A percentile compares a stretch with the other conserved stretches of the same genome.
phyloP scores from a whole-genome alignment of 371 early-diverging fungal species.

The Rhizopus microsporus region DNA sequence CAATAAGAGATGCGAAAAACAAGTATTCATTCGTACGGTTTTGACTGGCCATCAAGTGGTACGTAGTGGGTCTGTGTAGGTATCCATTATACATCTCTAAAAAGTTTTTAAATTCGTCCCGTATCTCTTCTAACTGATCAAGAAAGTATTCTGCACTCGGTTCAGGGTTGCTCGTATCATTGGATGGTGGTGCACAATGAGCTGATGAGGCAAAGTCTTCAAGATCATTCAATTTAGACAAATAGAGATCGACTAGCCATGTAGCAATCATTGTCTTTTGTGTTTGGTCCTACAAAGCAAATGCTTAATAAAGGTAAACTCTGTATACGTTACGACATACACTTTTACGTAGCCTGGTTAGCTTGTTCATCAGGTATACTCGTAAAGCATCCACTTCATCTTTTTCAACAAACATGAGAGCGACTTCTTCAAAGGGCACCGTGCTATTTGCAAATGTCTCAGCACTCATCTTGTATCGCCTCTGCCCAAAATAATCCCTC shows the following conservation, averaged over 20 bases:
- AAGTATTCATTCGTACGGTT: constrained; percentile 78
- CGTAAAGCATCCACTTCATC: constrained; percentile 77
- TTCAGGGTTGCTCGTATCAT: constrained; percentile 25
- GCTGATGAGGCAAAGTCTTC: constrained; percentile 64
- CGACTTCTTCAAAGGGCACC: constrained; percentile 85
- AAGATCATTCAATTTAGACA: constrained; percentile 72
- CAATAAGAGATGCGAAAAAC: constrained; percentile 78
- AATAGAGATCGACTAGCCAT: constrained; percentile 88
- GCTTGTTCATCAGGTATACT: constrained; percentile 72
- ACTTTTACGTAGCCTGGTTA: constrained; percentile 60
- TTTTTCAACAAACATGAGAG: constrained; percentile 78
- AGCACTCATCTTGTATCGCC: constrained; percentile 78
- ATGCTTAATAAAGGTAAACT: not conserved
- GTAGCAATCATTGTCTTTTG: constrained; percentile 83
- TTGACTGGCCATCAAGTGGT: constrained; percentile 80
- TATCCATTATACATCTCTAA: constrained; percentile 64
- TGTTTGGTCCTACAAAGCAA: constrained; percentile 81
- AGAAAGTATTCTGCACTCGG: constrained; percentile 37
- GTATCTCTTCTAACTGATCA: constrained; percentile 55
- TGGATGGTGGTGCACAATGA: constrained; percentile 30
- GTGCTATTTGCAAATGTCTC: constrained; percentile 82
- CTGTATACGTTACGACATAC: constrained; percentile 36
- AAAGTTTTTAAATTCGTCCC: constrained; percentile 74
- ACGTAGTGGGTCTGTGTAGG: constrained; percentile 71
- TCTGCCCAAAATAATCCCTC: constrained; percentile 77